A percentile compares a stretch with the other conserved stretches of the same genome.
Conservation (phyloP, 371 early-diverging fungal genomes). For the Mortierella sp. region DNA sequence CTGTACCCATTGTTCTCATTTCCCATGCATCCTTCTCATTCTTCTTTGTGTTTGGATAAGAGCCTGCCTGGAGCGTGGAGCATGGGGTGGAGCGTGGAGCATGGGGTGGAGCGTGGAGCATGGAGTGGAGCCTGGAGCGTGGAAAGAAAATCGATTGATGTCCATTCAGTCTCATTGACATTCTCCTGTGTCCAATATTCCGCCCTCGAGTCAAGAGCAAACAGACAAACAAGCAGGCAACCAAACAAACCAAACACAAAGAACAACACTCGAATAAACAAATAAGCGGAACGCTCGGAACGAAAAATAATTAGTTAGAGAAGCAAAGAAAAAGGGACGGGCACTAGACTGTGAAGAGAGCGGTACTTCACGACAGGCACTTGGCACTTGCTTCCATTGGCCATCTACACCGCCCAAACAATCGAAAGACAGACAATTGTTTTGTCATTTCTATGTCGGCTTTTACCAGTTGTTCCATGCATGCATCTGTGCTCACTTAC, state of each 20-base stretch:
- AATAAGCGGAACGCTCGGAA: not conserved
- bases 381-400: not conserved
- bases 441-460: not conserved
- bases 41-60: not conserved
- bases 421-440: not conserved
- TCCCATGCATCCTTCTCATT: not conserved
- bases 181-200: not conserved
- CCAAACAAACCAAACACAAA: not conserved
- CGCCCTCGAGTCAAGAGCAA: not conserved
- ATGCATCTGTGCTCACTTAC: not conserved
- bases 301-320: not conserved
- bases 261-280: not conserved
- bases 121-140: not conserved
- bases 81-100: not conserved
- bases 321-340: not conserved
- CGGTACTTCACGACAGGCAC: too few relatives aligned
- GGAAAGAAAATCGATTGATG: not conserved
- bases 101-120: too few relatives aligned
- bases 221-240: too few relatives aligned
- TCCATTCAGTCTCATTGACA: not conserved
- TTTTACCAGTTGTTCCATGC: not conserved
- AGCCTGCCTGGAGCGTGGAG: not conserved
- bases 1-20: not conserved
- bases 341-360: too few relatives aligned
- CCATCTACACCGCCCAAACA: not conserved